Percentiles rank a stretch among this genome's conserved stretches.
Conservation (phyloP, 2,329 filamentous ascomycete species). For the Bipolaris bicolor region DNA sequence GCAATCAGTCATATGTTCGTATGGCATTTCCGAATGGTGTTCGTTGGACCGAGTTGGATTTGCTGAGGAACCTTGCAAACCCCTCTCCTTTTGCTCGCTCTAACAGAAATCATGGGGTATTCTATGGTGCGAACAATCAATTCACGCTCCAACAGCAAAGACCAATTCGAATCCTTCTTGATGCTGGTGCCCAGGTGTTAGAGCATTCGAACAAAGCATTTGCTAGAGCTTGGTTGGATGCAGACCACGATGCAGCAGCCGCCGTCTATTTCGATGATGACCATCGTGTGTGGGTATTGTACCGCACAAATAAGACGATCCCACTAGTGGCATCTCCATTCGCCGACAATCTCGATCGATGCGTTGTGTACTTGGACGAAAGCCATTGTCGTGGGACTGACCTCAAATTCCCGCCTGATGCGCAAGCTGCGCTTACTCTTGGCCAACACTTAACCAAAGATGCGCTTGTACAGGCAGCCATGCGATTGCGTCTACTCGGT, state of each 20-base stretch:
- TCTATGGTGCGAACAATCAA: background rate
- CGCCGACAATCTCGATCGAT: conserved; percentile 58
- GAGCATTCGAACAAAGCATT: conserved; percentile 64
- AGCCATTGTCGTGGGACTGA: conserved; percentile 68
- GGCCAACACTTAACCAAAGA: conserved; percentile 66
- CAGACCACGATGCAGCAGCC: conserved; percentile 54
- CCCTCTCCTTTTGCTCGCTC: background rate
- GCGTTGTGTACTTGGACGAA: conserved; percentile 66
- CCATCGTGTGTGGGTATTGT: conserved; percentile 56
- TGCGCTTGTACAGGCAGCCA: conserved; percentile 68
- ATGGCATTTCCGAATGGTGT: conserved; percentile 38
- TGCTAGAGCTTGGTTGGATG: conserved; percentile 58
- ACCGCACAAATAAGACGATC: conserved; percentile 44
- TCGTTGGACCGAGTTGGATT: conserved; percentile 53
- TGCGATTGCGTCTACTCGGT: conserved; percentile 67
- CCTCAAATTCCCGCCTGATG: conserved; percentile 58
- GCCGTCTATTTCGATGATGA: conserved; percentile 61
- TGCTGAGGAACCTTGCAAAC: conserved; percentile 53
- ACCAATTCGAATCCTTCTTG: conserved; percentile 63
- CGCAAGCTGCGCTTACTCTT: conserved; percentile 62
- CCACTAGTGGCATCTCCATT: conserved; percentile 63
- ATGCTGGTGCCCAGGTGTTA: conserved; percentile 68
- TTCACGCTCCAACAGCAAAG: background rate
- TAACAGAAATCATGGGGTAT: background rate
- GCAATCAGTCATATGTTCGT: conserved; percentile 58